Base-by-base conservation (phyloP, 2,329 filamentous ascomycete species). In the Monilinia aucupariae region DNA sequence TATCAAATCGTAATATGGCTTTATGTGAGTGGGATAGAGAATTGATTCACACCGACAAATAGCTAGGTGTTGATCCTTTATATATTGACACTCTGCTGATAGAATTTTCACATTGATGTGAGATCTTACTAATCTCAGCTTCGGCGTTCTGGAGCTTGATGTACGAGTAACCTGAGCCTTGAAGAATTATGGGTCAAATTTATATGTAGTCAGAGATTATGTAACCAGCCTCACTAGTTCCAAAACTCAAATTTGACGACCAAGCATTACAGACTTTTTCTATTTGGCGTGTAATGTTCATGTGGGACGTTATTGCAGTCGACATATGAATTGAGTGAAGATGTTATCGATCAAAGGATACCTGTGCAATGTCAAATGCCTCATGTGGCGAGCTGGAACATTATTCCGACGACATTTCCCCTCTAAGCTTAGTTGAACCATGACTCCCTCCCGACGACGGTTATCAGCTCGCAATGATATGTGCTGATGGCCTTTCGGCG, bases 221-320 rank as follows among this genome's bases (percentile, higher is more conserved):
- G 54, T 56, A 56, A 56, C 47, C 54, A 56, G 2, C 8, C 9
- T 34, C 54, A 22, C 54, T 56, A 47, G 27, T 25, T 17, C 25
- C 41, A 47, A 17, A 20, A 8, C 39, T 56, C 27, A 56, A 47
- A 56, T 47, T 47, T 22, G n/a, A 56, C 54, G 41, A 56, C 45
- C 54, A 37, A 25, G 17, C 27, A 22, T 47, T 34, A 7, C 20
- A 2, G 22, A 17, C 22, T 3, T 27, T 48, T 27, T 48, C 15
- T 12, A 25, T 48, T 27, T 27, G 22, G 25, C 12, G 27, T 27
- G 6, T 5, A 15, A 27, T 20, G 45, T 8, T 27, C 12, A 48
- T 25, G 10, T 5, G 4, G 45, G n/a, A 13, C 45, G 15, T 48
- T 4, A 15, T 48, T 25, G 22, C 22, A 48, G 45, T 27, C 22